Conservation (phyloP, 345 rosid genomes). For the Boechera retrofracta region DNA sequence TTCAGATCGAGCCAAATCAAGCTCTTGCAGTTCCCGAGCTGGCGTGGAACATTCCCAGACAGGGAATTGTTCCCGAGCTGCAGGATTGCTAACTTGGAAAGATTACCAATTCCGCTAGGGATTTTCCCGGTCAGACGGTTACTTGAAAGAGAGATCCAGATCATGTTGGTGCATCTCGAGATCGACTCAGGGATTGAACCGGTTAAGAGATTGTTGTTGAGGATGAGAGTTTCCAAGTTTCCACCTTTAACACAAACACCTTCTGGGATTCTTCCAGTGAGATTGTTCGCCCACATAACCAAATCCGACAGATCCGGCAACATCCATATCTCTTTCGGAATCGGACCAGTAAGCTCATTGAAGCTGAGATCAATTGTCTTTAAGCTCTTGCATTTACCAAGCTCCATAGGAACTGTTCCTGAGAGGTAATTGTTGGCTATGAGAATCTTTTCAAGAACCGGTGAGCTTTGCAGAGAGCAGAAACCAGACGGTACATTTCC, state of each 20-base stretch:
- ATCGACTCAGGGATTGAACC: conserved; percentile 83
- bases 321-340: conserved; percentile 72
- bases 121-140: conserved; percentile 73
- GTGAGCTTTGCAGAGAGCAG: conserved; percentile 56
- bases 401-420: conserved; percentile 74
- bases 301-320: conserved; percentile 74
- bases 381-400: conserved; percentile 74
- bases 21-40: conserved; percentile 76
- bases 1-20: conserved; percentile 96
- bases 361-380: conserved; percentile 85
- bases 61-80: conserved; percentile 92
- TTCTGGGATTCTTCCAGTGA: conserved; percentile 80
- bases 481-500: conserved; percentile 71
- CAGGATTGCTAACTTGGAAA: conserved; percentile 69
- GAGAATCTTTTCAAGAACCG: conserved; percentile 67
- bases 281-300: conserved; percentile 96
- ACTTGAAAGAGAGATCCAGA: conserved; percentile 92
- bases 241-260: conserved; percentile 76
- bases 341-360: conserved; percentile 70
- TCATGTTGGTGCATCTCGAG: conserved; percentile 73
- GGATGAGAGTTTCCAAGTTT: conserved; percentile 77
- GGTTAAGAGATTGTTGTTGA: conserved; percentile 78
- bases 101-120: conserved; percentile 71
- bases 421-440: conserved; percentile 74
- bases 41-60: conserved; percentile 70